phyloP scores from a whole-genome alignment of 768 basidiomycete genomes.

The Calocera cornea region DNA sequence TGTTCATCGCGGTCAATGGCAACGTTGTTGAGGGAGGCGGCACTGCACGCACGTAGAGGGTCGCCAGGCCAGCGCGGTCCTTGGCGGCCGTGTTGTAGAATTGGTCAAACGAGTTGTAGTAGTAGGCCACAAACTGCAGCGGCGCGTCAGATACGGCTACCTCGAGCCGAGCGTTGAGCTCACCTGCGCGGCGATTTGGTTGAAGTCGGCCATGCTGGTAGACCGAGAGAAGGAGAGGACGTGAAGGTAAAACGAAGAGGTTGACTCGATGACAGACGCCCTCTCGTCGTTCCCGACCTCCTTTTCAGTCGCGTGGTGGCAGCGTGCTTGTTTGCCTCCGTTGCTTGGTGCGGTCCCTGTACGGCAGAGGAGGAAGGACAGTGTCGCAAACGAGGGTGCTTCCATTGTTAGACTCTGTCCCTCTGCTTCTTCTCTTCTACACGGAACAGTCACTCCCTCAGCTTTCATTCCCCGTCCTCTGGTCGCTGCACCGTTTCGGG shows the following conservation, averaged over 20 bases:
- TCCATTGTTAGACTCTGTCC: background rate
- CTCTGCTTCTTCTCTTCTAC: conserved; percentile 4
- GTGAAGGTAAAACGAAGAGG: conserved; percentile 13
- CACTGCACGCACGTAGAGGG: conserved; percentile 61
- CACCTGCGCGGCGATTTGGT: conserved; percentile 52
- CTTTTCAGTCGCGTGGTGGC: background rate
- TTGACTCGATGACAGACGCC: background rate
- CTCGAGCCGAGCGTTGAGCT: background rate
- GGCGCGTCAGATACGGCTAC: background rate
- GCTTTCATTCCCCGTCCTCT: background rate
- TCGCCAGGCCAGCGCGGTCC: conserved; percentile 39
- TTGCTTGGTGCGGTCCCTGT: background rate
- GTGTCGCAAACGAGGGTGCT: background rate
- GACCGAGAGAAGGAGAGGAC: background rate
- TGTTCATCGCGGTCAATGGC: conserved; percentile 24
- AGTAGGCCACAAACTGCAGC: conserved; percentile 50
- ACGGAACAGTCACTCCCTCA: background rate
- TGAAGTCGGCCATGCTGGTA: conserved; percentile 54
- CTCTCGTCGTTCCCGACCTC: background rate
- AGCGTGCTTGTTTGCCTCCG: background rate
- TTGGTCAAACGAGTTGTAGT: conserved; percentile 66
- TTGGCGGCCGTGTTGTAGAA: conserved; percentile 65
- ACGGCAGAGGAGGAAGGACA: background rate
- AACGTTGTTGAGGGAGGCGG: conserved; percentile 20
- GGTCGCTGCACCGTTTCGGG: background rate